phyloP scores from a whole-genome alignment of 179 eudicot genomes.

The Silene coronaria region DNA sequence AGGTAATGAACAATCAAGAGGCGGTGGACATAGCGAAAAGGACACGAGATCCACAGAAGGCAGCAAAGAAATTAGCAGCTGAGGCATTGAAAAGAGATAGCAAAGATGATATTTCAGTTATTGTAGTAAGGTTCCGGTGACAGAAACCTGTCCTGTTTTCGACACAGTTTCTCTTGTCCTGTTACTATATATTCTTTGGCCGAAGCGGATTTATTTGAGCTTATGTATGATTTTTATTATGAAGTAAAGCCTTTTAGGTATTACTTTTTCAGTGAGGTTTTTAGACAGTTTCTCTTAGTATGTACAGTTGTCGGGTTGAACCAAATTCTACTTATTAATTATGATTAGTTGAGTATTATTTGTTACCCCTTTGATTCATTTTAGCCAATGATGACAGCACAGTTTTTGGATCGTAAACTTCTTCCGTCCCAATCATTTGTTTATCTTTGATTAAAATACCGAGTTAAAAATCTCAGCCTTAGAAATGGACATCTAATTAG shows the following conservation, averaged over 20 bases:
- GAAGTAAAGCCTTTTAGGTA: neutral
- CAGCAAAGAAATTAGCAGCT: conserved; percentile 39
- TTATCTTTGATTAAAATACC: too few relatives aligned
- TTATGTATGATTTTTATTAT: conserved; percentile 13
- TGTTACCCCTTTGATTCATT: too few relatives aligned
- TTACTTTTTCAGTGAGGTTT: too few relatives aligned
- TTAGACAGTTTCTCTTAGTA: neutral
- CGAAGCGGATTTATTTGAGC: conserved; percentile 10
- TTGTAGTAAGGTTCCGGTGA: conserved; percentile 44
- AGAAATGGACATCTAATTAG: too few relatives aligned
- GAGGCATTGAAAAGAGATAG: conserved; percentile 41
- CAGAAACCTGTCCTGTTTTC: neutral
- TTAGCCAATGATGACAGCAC: too few relatives aligned
- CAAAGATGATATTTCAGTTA: conserved; percentile 45
- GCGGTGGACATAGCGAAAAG: conserved; percentile 39
- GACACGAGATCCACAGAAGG: conserved; percentile 41
- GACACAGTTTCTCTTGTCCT: neutral
- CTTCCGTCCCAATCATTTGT: too few relatives aligned
- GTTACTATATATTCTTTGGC: neutral
- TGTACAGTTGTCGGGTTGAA: conserved; percentile 22
- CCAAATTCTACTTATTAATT: neutral
- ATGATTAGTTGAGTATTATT: neutral
- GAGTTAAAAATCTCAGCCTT: too few relatives aligned
- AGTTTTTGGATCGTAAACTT: too few relatives aligned
- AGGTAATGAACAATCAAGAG: conserved; percentile 46